phyloP scores from a whole-genome alignment of 148 eudicot species.

The Amaranthus cruentus region DNA sequence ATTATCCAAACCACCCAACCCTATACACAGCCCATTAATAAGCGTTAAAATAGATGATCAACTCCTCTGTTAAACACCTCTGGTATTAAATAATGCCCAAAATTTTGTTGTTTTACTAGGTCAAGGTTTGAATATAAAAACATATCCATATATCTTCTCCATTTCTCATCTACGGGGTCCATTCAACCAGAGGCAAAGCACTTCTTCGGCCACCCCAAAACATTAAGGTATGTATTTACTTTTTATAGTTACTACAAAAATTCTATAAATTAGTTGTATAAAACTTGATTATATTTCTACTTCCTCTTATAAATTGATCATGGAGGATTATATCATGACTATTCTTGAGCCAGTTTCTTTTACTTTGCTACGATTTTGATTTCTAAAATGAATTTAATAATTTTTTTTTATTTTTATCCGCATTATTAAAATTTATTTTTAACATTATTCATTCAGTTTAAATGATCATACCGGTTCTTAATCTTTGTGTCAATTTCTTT shows the following conservation, averaged over 20 bases:
- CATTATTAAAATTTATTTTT: no score
- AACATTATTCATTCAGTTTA: no score
- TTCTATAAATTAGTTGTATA: background rate
- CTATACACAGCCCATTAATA: no score
- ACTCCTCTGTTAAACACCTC: no score
- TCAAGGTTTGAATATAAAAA: background rate
- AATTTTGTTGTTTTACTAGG: background rate
- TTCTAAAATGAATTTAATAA: background rate
- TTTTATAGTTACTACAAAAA: background rate
- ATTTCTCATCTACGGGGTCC: constrained; percentile 16
- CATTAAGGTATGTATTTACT: background rate
- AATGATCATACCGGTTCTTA: no score
- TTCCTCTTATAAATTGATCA: background rate
- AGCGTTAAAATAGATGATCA: no score
- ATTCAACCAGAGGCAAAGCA: constrained; percentile 7
- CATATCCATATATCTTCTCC: background rate
- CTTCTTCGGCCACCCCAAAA: constrained; percentile 4
- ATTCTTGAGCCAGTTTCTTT: background rate
- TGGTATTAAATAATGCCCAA: constrained; percentile 8
- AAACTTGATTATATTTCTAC: background rate
- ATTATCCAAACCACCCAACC: no score
- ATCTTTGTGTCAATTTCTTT: no score
- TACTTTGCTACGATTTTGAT: background rate
- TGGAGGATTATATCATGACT: background rate
- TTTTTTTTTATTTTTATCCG: no score